Conservation (phyloP, 352 stramenopile species). For the Globisporangium splendens region DNA sequence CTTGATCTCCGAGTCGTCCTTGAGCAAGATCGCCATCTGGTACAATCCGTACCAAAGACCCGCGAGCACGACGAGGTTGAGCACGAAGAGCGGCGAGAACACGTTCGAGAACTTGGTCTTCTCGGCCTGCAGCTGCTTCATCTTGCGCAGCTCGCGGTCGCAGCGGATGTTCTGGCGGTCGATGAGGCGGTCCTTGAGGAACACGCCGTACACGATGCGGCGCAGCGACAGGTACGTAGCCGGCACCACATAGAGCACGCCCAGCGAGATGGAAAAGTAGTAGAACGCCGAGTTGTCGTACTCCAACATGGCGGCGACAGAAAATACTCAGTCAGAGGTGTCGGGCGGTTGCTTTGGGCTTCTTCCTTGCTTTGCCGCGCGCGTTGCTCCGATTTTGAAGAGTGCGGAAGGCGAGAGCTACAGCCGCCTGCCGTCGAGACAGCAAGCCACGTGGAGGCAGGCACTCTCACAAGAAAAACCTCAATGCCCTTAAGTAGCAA, state of each 20-base stretch:
- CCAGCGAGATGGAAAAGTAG: slow-evolving; percentile 97
- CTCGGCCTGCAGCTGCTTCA: slow-evolving; percentile 82
- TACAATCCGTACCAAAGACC: slow-evolving; percentile 84
- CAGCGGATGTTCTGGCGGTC: slow-evolving; percentile 79
- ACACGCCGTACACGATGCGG: slow-evolving; percentile 84
- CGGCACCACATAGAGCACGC: slow-evolving; percentile 95
- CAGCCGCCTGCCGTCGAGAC: background rate
- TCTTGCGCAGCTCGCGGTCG: slow-evolving; percentile 79
- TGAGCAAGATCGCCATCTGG: slow-evolving; percentile 89
- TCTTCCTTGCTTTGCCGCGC: too few species aligned
- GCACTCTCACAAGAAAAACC: background rate
- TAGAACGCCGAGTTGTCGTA: slow-evolving; percentile 99
- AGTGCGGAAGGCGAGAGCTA: slow-evolving; percentile 1
- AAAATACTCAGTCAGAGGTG: too few species aligned
- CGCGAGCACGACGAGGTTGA: slow-evolving; percentile 71
- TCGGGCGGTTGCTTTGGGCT: too few species aligned
- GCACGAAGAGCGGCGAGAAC: slow-evolving; percentile 73
- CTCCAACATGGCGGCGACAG: slow-evolving; percentile 95
- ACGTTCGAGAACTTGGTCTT: slow-evolving; percentile 84
- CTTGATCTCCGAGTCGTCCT: slow-evolving; percentile 96
- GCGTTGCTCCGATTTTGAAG: slow-evolving; percentile 13
- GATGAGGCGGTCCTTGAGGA: slow-evolving; percentile 88
- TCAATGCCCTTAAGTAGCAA: slow-evolving; percentile 5
- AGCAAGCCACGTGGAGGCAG: slow-evolving; percentile 14
- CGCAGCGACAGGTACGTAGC: slow-evolving; percentile 90